Evolutionary conservation across 129 eudicot species (phyloP).

Genomic region (Oenanthe sinensis): DNA sequence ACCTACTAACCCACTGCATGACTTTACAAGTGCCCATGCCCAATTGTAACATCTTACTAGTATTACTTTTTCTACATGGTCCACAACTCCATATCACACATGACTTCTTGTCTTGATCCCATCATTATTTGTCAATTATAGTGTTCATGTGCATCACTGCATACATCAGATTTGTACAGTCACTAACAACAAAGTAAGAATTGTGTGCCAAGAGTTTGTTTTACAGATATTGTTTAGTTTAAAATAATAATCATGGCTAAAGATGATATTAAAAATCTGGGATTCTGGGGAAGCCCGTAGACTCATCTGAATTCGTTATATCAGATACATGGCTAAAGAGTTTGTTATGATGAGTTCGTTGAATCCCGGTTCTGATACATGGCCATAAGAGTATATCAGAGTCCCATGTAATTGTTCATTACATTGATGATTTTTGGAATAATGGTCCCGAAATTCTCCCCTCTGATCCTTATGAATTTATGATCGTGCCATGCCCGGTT

Average conservation of each 20-base stretch:
- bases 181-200: background rate
- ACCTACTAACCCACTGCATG: constrained; percentile 4
- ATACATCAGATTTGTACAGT: background rate
- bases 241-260: too few relatives aligned
- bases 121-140: background rate
- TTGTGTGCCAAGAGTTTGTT: background rate
- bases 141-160: constrained; percentile 3
- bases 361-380: too few relatives aligned
- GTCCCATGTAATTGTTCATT: constrained; percentile 35
- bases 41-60: background rate
- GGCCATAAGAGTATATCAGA: constrained; percentile 17
- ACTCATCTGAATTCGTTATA: too few relatives aligned
- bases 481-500: constrained; percentile 29
- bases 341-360: too few relatives aligned
- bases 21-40: background rate
- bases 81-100: constrained; percentile 1
- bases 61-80: background rate
- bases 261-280: too few relatives aligned
- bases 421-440: constrained; percentile 33
- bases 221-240: background rate
- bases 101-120: background rate
- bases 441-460: constrained; percentile 28
- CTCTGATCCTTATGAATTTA: constrained; percentile 10
- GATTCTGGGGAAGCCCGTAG: too few relatives aligned
- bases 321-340: too few relatives aligned